Base-by-base conservation (phyloP, 371 early-diverging fungal genomes). In the Paramicrosporidium saccamoebae region DNA sequence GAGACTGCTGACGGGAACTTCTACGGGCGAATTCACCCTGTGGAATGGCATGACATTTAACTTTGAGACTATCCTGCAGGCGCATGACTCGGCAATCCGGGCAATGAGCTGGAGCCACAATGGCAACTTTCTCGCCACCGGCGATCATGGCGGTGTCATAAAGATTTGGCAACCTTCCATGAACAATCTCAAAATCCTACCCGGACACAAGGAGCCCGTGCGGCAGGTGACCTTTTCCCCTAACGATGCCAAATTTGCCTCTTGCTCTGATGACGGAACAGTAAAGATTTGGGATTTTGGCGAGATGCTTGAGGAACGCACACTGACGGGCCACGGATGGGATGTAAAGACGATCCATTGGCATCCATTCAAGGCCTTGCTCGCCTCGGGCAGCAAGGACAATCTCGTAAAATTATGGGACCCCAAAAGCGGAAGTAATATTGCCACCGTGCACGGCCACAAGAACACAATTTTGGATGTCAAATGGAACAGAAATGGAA, bases 121-220 rank as follows among this genome's bases (percentile, higher is more conserved):
- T 24, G 79, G 73, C 22, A 65, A 74, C 21, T 95, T 88, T 77
- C 58, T 98, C 57, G 61, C 97, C 1, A 78, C 78, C 2, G 86
- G 77, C 4, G 99, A 97, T 39, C 74, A 86, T 31, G 50, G 58
- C 13, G 99, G 99, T 13, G 48, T 67, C 9, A 67, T 98, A 27
- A 98, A 98, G 43, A 97, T 95, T 38, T 98, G 97, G 96, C 88
- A 94, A 42, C 67, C 74, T 19, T 90, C 86, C 29, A 75, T 98
- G 79, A 90, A 81, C 41, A 90, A 92, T 32, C 48, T 98, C 17
- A 84, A 94, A 32, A 57, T 66, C 23, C 58, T 94, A 22, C 57
- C 64, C 27, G 94, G 64, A 0, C 98, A 97, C 43, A 64, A 74
- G 29, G 82, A 82, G 42, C 60, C 77, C 1, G 67, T 97, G 12